Conservation (phyloP, 2,329 filamentous ascomycete genomes). For the Talaromyces sp. region DNA sequence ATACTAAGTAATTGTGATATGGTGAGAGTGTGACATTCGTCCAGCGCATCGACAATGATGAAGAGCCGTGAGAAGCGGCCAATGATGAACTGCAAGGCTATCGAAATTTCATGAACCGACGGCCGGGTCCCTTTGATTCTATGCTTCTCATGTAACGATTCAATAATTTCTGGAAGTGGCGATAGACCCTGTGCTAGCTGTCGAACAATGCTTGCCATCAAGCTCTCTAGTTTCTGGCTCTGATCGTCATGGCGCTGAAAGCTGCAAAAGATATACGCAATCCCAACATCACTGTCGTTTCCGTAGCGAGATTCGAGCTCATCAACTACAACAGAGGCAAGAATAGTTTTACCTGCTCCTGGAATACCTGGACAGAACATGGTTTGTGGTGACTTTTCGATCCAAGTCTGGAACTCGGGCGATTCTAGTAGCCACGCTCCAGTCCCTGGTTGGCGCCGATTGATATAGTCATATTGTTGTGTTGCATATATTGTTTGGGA, state of each 20-base stretch:
- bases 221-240: background rate
- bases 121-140: background rate
- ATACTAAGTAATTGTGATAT: background rate
- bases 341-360: background rate
- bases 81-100: slow-evolving; percentile 1
- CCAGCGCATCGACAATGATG: slow-evolving; percentile 19
- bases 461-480: slow-evolving; percentile 16
- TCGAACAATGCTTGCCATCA: slow-evolving; percentile 4
- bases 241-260: slow-evolving; percentile 6
- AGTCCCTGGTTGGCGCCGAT: slow-evolving; percentile 11
- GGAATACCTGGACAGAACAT: slow-evolving; percentile 36
- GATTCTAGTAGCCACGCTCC: slow-evolving; percentile 4
- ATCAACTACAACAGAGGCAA: background rate
- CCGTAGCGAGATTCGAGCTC: background rate
- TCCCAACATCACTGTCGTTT: background rate
- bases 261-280: slow-evolving; percentile 6
- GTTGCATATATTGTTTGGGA: slow-evolving; percentile 2
- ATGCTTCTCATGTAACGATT: background rate
- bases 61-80: slow-evolving; percentile 10
- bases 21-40: slow-evolving; percentile 14
- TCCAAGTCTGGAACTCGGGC: slow-evolving; percentile 12
- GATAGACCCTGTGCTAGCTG: slow-evolving; percentile 5
- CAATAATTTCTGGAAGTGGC: slow-evolving; percentile 4
- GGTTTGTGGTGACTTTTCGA: slow-evolving; percentile 17
- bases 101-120: slow-evolving; percentile 6